Conservation (phyloP, 139 green algal species). For the Closterium sp. region DNA sequence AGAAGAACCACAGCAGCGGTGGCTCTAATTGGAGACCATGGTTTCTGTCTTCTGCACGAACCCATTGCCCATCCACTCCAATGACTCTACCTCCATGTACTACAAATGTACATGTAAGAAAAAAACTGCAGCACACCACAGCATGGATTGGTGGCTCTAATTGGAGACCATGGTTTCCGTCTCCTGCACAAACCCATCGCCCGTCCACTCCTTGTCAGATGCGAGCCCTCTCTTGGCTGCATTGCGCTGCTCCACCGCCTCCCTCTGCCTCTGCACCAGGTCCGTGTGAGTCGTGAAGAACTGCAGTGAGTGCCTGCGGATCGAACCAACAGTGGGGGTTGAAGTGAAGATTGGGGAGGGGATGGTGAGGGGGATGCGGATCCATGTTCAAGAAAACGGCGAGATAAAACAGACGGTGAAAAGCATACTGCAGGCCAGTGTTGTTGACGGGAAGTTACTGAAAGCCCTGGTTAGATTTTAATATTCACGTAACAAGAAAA, state of each 20-base stretch:
- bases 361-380: neutral
- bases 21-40: conserved; percentile 75
- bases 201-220: conserved; percentile 89
- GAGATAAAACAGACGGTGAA: too few species aligned
- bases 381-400: too few species aligned
- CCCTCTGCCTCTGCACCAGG: conserved; percentile 76
- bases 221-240: conserved; percentile 65
- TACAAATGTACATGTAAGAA: too few species aligned
- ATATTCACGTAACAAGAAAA: too few species aligned
- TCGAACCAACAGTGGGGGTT: too few species aligned
- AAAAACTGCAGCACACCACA: too few species aligned
- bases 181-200: conserved; percentile 86
- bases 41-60: conserved; percentile 78
- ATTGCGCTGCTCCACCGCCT: neutral
- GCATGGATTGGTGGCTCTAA: neutral
- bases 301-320: conserved; percentile 60
- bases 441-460: too few species aligned
- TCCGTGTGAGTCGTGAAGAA: conserved; percentile 94
- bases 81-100: too few species aligned
- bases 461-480: too few species aligned
- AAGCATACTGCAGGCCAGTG: too few species aligned
- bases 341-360: neutral
- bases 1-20: too few species aligned
- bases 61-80: conserved; percentile 88
- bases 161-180: conserved; percentile 75